These are phyloP conservation scores for Candida wancherniae DNA, from an alignment of 805 yeast genomes.

Conservation along the genomic window DNA sequence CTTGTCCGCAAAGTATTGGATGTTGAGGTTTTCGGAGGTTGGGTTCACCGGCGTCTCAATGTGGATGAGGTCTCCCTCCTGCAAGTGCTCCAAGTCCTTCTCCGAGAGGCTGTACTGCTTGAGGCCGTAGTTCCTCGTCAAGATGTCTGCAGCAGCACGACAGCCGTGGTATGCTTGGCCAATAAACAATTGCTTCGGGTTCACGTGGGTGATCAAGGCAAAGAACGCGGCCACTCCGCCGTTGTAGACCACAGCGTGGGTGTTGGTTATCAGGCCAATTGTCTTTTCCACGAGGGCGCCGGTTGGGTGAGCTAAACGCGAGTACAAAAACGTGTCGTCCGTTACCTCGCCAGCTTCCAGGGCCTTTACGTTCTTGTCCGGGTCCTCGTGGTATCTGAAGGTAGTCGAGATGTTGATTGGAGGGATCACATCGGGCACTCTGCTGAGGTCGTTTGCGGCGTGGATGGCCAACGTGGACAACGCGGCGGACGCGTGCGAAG, in stretches of 20 bases:
- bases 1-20: constrained; percentile 54
- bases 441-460: constrained; percentile 56
- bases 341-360: constrained; percentile 18
- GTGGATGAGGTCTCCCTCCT: constrained; percentile 72
- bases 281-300: constrained; percentile 62
- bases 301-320: constrained; percentile 73
- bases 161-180: constrained; percentile 86
- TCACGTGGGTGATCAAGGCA: constrained; percentile 63
- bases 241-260: constrained; percentile 63
- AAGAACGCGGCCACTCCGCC: constrained; percentile 80
- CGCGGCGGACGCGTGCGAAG: too few relatives aligned
- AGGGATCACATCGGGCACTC: constrained; percentile 66
- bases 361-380: constrained; percentile 48
- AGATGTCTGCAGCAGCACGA: constrained; percentile 61
- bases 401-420: constrained; percentile 85
- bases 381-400: constrained; percentile 59
- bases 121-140: constrained; percentile 56
- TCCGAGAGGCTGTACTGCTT: constrained; percentile 36
- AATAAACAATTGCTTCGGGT: constrained; percentile 71
- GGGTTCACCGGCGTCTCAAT: constrained; percentile 90
- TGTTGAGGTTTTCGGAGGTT: constrained; percentile 60
- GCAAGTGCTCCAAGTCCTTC: constrained; percentile 42
- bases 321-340: constrained; percentile 38
- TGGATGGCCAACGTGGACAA: constrained; percentile 43
- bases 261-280: constrained; percentile 54